Conservation (phyloP, 129 eudicot genomes). For the Arctium minus region DNA sequence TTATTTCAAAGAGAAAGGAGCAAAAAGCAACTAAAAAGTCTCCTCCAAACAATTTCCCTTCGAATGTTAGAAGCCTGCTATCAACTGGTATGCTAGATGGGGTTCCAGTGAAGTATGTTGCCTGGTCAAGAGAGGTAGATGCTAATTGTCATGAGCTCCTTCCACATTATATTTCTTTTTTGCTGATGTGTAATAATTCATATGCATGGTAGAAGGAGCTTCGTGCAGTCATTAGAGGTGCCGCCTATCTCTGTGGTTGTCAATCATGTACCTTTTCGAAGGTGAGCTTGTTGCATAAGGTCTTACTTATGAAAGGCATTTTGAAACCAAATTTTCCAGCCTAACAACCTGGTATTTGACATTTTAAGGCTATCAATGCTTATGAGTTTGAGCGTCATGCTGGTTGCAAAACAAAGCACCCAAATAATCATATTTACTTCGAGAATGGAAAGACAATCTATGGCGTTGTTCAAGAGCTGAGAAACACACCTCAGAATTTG, state of each 20-base stretch:
- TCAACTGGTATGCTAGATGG: slow-evolving; percentile 71
- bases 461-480: slow-evolving; percentile 67
- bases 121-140: slow-evolving; percentile 71
- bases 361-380: slow-evolving; percentile 55
- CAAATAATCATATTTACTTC: slow-evolving; percentile 68
- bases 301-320: neutral
- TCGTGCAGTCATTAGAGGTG: slow-evolving; percentile 53
- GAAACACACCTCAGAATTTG: slow-evolving; percentile 57
- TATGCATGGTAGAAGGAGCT: slow-evolving; percentile 57
- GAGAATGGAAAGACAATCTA: slow-evolving; percentile 67
- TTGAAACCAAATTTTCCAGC: neutral
- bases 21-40: slow-evolving; percentile 37
- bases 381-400: slow-evolving; percentile 73
- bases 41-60: slow-evolving; percentile 53
- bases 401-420: slow-evolving; percentile 69
- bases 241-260: slow-evolving; percentile 63
- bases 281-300: slow-evolving; percentile 30
- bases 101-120: slow-evolving; percentile 57
- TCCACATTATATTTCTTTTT: slow-evolving; percentile 2
- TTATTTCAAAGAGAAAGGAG: slow-evolving; percentile 40
- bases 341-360: slow-evolving; percentile 20
- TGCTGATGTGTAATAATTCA: slow-evolving; percentile 23
- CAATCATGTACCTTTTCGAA: slow-evolving; percentile 48
- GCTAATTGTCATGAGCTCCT: slow-evolving; percentile 13
- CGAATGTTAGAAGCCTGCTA: slow-evolving; percentile 60